Percentiles rank a stretch among this genome's conserved stretches.
phyloP scores from a whole-genome alignment of 2,329 filamentous ascomycete species.

The Meredithiella fracta region DNA sequence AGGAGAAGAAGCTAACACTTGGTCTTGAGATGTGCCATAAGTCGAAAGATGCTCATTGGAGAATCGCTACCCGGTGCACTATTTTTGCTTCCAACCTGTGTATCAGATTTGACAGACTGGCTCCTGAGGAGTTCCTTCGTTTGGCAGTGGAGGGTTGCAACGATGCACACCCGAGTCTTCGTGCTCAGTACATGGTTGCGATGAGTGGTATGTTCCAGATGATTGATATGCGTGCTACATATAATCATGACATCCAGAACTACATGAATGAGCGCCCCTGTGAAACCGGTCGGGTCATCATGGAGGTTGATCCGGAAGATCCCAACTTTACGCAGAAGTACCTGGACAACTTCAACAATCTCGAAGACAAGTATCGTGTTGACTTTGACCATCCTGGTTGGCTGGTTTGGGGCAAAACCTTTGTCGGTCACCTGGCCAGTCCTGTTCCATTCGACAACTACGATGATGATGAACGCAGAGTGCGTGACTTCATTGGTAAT shows the following conservation, averaged over 20 bases:
- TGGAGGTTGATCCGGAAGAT: constrained; percentile 59
- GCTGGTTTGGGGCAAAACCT: constrained; percentile 85
- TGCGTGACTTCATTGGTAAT: constrained; percentile 63
- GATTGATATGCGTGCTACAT: constrained; percentile 72
- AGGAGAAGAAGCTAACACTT: constrained; percentile 65
- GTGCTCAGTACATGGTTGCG: constrained; percentile 64
- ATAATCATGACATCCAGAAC: constrained; percentile 60
- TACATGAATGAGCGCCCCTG: neutral
- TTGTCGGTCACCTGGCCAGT: constrained; percentile 62
- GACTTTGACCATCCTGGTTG: constrained; percentile 88
- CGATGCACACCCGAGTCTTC: constrained; percentile 74
- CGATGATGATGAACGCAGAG: constrained; percentile 60
- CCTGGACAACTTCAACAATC: constrained; percentile 59
- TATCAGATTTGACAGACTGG: constrained; percentile 78
- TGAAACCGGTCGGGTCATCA: constrained; percentile 61
- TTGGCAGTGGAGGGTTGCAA: constrained; percentile 70
- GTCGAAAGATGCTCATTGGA: constrained; percentile 79
- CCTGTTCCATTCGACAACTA: constrained; percentile 53
- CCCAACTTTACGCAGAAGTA: constrained; percentile 64
- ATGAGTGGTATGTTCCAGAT: constrained; percentile 65
- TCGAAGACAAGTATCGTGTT: constrained; percentile 65
- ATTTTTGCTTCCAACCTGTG: constrained; percentile 84
- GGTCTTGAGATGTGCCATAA: constrained; percentile 66
- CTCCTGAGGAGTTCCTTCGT: constrained; percentile 65
- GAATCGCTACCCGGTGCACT: constrained; percentile 76